These are phyloP conservation scores for Ambrosiella beaveri DNA, from an alignment of 2,329 filamentous ascomycete species.

Conservation along the genomic window DNA sequence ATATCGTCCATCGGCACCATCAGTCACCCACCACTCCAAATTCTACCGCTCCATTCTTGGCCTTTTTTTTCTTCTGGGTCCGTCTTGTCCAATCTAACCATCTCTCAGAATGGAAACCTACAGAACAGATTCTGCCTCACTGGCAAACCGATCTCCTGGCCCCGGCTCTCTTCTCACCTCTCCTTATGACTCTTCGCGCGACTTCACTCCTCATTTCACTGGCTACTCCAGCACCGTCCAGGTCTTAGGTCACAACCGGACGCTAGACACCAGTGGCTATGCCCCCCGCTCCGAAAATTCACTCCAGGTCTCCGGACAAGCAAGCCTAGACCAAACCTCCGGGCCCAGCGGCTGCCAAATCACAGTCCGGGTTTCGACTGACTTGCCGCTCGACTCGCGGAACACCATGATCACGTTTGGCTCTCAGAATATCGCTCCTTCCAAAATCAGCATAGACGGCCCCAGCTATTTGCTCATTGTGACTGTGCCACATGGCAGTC, in stretches of 20 bases:
- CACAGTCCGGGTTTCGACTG: conserved; percentile 54
- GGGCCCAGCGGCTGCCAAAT: conserved; percentile 56
- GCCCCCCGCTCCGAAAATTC: neutral
- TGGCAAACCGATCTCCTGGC: neutral
- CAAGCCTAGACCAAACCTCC: conserved; percentile 36
- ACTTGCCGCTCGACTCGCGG: conserved; percentile 26
- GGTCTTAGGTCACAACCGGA: neutral
- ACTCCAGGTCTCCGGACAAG: neutral
- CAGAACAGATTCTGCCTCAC: neutral
- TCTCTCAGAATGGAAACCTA: neutral
- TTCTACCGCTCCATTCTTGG: neutral
- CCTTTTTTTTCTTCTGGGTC: neutral
- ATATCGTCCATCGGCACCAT: neutral
- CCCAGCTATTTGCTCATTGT: conserved; percentile 48
- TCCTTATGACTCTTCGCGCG: neutral
- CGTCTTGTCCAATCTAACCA: neutral
- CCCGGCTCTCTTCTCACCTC: neutral
- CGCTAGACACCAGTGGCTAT: neutral
- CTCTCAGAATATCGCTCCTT: neutral
- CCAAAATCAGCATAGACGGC: neutral
- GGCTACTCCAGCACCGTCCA: neutral
- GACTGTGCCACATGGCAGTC: conserved; percentile 45
- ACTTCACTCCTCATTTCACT: neutral
- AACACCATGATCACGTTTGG: conserved; percentile 2
- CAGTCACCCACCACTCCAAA: neutral